Evolutionary conservation across 441 rosid species (phyloP), one percentile per base, ranked within the genome.

Genomic region (Melastoma candidum): DNA sequence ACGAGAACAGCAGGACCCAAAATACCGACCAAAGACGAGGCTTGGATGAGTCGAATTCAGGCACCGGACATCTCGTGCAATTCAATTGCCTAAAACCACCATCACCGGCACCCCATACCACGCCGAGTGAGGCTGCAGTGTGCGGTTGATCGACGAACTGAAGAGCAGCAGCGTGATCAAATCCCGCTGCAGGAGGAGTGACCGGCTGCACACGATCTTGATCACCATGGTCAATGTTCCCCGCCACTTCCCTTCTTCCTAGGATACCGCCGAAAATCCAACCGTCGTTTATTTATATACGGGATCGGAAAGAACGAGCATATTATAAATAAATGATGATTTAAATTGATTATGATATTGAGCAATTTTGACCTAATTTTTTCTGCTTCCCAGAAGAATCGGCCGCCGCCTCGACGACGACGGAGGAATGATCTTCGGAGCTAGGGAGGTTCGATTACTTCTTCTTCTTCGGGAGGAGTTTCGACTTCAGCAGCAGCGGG

Each of bases 21-120:
- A 29, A 46, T 4, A 59, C 71, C 60, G 48, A 90, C 98, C 88
- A 85, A 75, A 39, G 93, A 80, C 58, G 81, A 79, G 66, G 96
- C 90, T 58, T 83, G 68, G 51, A 80, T 4, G 54, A 90, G 84
- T 54, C 96, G 72, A 54, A 71, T 75, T 43, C 98, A 95, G 48
- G 88, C 90, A 57, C 61, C 71, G 50, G 66, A 69, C 85, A 70
- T 78, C 81, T 90, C 98, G 7, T 81, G 86, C 69, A 87, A 62
- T 70, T 90, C 82, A 49, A 90, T 78, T 53, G 56, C 74, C 98
- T 73, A 64, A 63, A 61, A 58, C 55, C 53, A 46, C 48, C 47
- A 65, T 39, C 49, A 63, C 48, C 26, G 50, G 45, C 51, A 58
- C 64, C 63, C 26, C 25, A 24, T 12, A 68, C 14, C 64, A 51